phyloP scores from a whole-genome alignment of 768 basidiomycete genomes.

The Rhodotorula paludigena region DNA sequence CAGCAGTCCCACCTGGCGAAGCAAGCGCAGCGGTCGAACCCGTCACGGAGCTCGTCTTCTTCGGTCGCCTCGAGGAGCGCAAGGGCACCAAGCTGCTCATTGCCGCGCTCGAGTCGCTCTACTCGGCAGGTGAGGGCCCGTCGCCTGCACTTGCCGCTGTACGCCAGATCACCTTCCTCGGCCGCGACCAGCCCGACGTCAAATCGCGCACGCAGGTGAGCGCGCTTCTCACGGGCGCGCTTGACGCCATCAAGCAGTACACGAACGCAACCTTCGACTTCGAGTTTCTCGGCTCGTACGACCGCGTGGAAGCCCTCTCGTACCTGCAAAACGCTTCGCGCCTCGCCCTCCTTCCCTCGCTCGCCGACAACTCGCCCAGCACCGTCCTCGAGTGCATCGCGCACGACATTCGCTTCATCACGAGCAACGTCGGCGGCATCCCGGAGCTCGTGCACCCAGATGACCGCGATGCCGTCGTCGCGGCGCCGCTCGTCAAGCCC shows the following conservation, averaged over 20 bases:
- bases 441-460: conserved; percentile 32
- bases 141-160: not conserved
- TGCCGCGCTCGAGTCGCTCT: conserved; percentile 18
- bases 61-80: conserved; percentile 39
- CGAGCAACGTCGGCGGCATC: conserved; percentile 30
- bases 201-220: conserved; percentile 20
- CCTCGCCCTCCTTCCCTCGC: conserved; percentile 37
- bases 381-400: conserved; percentile 39
- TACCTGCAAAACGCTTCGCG: conserved; percentile 27
- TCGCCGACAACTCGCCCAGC: conserved; percentile 38
- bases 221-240: conserved; percentile 17
- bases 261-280: conserved; percentile 27
- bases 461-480: conserved; percentile 13
- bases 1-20: not conserved
- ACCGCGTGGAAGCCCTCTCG: conserved; percentile 28
- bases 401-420: conserved; percentile 30
- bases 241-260: conserved; percentile 26
- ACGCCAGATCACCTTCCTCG: conserved; percentile 28
- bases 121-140: not conserved
- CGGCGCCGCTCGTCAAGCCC: conserved; percentile 5
- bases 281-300: conserved; percentile 18
- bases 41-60: conserved; percentile 36
- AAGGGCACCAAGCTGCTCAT: conserved; percentile 33
- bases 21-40: not conserved
- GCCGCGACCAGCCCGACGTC: conserved; percentile 33